Base-by-base conservation (phyloP, 148 eudicot genomes). In the Drosera capensis region DNA sequence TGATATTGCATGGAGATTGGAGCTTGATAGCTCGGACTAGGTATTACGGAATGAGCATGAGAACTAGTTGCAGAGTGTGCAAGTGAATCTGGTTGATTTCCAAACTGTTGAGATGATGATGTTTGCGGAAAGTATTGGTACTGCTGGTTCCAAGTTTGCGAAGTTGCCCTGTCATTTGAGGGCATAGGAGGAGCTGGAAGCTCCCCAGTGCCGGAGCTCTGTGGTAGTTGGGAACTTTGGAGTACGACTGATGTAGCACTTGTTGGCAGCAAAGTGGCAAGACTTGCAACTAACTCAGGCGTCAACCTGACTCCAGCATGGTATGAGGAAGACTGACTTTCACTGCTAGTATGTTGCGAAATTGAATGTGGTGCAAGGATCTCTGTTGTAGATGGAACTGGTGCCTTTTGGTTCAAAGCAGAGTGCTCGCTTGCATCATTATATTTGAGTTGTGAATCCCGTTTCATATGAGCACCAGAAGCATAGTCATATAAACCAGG, bases 271-370 rank as follows among this genome's bases (percentile, higher is more conserved):
- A 90, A 57, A 5, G 85, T 71, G 28, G 90, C 66, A 37, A 90
- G 78, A 13, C 88, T 69, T 23, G 99, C 95, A 66, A 90, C 72
- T 28, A 84, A 80, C 59, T 90, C 95, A 7, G 95, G 88, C 26
- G 99, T 78, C 34, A 90, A 61, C 26, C 76, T 23, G 50, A 78
- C 65, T 22, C 79, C 73, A 39, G 81, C 43, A 63, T 58, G 75
- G 20, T 80, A 49, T 15, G 59, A 48, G 5, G 68, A 43, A 56
- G 76, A 52, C 48, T 60, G 43, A 49, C 57, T 59, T 14, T 35
- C 52, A 49, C 23, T 43, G 34, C 64, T 18, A 17, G 39, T 63
- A 30, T 54, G 49, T 30, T 72, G 65, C 37, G 63, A 35, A 43
- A 45, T 59, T 63, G 75, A 51, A 19, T 36, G 59, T 18, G 47